These are phyloP conservation scores for Triadica sebifera DNA, from an alignment of 345 rosid genomes.

Conservation along the genomic window DNA sequence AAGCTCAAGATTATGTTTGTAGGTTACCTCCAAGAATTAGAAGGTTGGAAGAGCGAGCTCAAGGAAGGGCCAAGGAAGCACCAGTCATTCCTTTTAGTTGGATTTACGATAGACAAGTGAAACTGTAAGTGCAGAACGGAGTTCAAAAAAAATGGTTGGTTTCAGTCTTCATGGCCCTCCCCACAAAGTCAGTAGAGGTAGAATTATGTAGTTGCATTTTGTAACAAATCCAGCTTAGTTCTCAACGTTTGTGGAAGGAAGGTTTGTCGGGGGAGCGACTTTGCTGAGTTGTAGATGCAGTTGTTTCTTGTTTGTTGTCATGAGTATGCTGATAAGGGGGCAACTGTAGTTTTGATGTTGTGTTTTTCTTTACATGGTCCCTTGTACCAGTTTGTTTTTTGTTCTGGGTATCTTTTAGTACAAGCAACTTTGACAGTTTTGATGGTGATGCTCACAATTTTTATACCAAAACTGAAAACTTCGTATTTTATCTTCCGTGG, in stretches of 20 bases:
- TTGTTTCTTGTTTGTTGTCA: conserved; percentile 42
- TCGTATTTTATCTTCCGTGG: background rate
- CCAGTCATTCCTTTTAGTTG: conserved; percentile 70
- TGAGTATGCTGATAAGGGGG: conserved; percentile 35
- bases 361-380: conserved; percentile 13
- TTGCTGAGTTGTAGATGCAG: conserved; percentile 45
- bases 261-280: conserved; percentile 12
- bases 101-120: conserved; percentile 68
- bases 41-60: conserved; percentile 84
- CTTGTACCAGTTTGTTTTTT: conserved; percentile 19
- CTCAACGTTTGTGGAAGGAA: conserved; percentile 6
- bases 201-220: conserved; percentile 10
- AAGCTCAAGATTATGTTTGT: conserved; percentile 85
- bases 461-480: background rate
- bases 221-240: conserved; percentile 4
- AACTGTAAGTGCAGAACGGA: conserved; percentile 39
- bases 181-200: background rate
- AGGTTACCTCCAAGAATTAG: conserved; percentile 66
- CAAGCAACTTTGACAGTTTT: conserved; percentile 41
- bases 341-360: conserved; percentile 39
- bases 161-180: conserved; percentile 5
- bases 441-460: conserved; percentile 19
- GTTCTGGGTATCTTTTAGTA: conserved; percentile 4
- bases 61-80: conserved; percentile 59
- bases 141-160: background rate